Percentiles rank a stretch among this genome's conserved stretches.
Evolutionary conservation across 805 yeast species (phyloP).

Genomic region (Candida ortonii): DNA sequence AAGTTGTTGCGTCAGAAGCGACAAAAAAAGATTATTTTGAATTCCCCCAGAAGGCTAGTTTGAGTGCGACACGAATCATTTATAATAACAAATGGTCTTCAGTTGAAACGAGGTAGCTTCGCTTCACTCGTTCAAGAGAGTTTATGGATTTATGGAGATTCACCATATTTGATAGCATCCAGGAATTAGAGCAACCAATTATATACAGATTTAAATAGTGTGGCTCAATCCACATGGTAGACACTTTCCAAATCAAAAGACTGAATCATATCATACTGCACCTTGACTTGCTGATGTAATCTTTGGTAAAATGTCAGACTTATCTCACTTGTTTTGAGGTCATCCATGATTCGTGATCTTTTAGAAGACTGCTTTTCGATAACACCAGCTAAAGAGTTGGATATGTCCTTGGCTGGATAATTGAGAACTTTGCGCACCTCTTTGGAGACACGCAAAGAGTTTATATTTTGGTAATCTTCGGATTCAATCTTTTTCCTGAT

Average conservation of each 20-base stretch:
- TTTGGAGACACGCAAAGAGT: conserved; percentile 72
- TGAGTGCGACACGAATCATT: too few species aligned
- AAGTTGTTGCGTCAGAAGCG: too few species aligned
- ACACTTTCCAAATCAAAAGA: conserved; percentile 19
- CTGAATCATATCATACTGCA: conserved; percentile 20
- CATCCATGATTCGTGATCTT: conserved; percentile 52
- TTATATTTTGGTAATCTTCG: conserved; percentile 74
- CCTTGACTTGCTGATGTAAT: conserved; percentile 31
- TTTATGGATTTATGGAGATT: too few species aligned
- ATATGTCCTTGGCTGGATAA: conserved; percentile 80
- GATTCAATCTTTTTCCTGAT: conserved; percentile 59
- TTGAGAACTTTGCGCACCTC: conserved; percentile 81
- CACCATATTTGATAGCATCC: too few species aligned
- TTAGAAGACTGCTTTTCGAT: conserved; percentile 59
- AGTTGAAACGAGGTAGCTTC: too few species aligned
- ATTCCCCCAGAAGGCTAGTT: too few species aligned
- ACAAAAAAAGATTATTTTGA: too few species aligned
- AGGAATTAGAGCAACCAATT: too few species aligned
- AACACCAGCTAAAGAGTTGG: conserved; percentile 60
- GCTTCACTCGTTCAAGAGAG: too few species aligned
- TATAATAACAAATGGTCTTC: too few species aligned
- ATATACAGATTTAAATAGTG: too few species aligned
- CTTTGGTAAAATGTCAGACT: conserved; percentile 54
- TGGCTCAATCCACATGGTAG: conserved; percentile 3
- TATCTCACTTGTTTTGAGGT: conserved; percentile 53